Evolutionary conservation across 2,329 filamentous ascomycete genomes (phyloP).

Genomic region (Blumeriella jaapii): DNA sequence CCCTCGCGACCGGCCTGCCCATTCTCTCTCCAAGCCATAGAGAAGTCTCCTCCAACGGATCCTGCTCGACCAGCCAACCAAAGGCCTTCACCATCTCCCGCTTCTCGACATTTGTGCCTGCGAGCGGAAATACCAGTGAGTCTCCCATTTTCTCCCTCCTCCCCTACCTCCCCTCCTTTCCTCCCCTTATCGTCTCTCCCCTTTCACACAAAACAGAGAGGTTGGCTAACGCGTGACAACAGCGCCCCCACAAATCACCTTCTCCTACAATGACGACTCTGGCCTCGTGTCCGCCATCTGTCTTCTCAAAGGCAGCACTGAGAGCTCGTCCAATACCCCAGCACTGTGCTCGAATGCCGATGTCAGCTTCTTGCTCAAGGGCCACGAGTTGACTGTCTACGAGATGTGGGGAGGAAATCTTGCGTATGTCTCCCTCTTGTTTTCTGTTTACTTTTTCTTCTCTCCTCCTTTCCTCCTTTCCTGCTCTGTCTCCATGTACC

Average conservation of each 20-base stretch:
- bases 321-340: background rate
- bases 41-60: too few relatives aligned
- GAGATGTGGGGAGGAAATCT: slow-evolving; percentile 1
- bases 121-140: slow-evolving; percentile 8
- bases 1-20: too few relatives aligned
- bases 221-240: too few relatives aligned
- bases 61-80: background rate
- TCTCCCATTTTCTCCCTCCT: too few relatives aligned
- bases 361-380: slow-evolving; percentile 6
- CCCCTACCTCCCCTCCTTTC: too few relatives aligned
- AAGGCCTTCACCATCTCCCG: slow-evolving; percentile 12
- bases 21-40: too few relatives aligned
- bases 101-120: slow-evolving; percentile 15
- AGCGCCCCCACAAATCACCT: slow-evolving; percentile 7
- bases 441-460: background rate
- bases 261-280: slow-evolving; percentile 9
- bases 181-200: too few relatives aligned
- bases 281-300: background rate
- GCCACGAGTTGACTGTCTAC: slow-evolving; percentile 1
- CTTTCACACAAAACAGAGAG: too few relatives aligned
- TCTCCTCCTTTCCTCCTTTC: too few relatives aligned
- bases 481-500: too few relatives aligned
- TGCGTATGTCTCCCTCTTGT: slow-evolving; percentile 2
- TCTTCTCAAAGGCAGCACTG: slow-evolving; percentile 1
- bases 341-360: slow-evolving; percentile 6